Evolutionary conservation across 1,139 yeast genomes (phyloP).

Genomic region (Nakaseomyces bracarensis): DNA sequence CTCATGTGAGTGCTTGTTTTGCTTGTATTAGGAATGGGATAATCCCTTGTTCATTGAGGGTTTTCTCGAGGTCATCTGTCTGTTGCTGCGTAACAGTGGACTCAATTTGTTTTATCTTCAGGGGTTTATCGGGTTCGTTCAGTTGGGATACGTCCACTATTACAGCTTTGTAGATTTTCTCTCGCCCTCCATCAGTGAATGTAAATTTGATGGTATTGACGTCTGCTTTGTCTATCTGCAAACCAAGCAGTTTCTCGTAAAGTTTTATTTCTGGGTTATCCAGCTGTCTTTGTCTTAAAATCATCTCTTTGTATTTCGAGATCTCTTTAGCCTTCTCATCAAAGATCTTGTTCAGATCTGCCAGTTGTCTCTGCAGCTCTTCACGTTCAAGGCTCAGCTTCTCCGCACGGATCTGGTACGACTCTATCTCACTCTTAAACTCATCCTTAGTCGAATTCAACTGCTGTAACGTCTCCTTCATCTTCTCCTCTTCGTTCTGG

Average conservation of each 20-base stretch:
- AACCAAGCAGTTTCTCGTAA: constrained; percentile 26
- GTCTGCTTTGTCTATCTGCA: constrained; percentile 20
- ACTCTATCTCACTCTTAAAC: constrained; percentile 19
- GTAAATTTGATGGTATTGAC: constrained; percentile 20
- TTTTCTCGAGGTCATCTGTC: not conserved
- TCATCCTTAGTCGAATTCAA: constrained; percentile 12
- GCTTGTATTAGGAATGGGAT: not conserved
- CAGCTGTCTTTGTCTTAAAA: constrained; percentile 18
- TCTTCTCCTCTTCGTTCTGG: constrained; percentile 4
- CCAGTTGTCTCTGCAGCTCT: constrained; percentile 16
- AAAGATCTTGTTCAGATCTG: constrained; percentile 19
- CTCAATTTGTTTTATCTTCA: not conserved
- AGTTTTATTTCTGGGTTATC: constrained; percentile 25
- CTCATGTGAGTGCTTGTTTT: not conserved
- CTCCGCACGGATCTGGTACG: constrained; percentile 16
- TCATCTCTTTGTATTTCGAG: constrained; percentile 18
- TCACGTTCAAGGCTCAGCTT: constrained; percentile 16
- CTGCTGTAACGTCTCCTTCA: constrained; percentile 5
- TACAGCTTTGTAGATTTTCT: constrained; percentile 12
- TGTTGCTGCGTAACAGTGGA: not conserved
- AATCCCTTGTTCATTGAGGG: not conserved
- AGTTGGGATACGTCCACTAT: constrained; percentile 19
- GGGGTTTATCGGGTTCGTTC: not conserved
- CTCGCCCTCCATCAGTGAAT: constrained; percentile 18
- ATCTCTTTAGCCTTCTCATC: constrained; percentile 24